Evolutionary conservation across 441 rosid genomes (phyloP), one percentile per base, ranked within the genome.

Genomic region (Corymbia citriodora): DNA sequence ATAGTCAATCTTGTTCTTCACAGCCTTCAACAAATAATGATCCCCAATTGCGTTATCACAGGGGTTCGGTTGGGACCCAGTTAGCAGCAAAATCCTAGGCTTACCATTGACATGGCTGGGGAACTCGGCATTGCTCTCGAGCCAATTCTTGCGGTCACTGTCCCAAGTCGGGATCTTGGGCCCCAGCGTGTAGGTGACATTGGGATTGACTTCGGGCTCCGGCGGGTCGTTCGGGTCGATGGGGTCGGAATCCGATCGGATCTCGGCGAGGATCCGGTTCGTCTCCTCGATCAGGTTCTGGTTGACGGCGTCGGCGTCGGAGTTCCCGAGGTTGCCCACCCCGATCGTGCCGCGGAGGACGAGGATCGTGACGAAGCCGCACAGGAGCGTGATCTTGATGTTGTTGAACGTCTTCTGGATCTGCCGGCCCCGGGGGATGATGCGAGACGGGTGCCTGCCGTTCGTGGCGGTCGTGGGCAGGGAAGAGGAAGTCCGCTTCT

Each of bases 31-130:
- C 82, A 98, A 91, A 88, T 96, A 98, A 91, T 98, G 99, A 87
- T 98, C 99, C 65, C 99, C 99, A 55, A 98, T 97, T 0, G 99
- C 95, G 89, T 98, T 98, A 90, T 98, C 99, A 74, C 99, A 98
- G 0, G 99, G 99, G 90, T 93, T 96, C 0, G 99, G 99, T 1
- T 99, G 96, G 40, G 99, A 98, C 27, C 99, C 99, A 18, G 99
- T 96, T 27, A 98, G 92, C 3, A 98, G 96, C 93, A 98, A 91
- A 86, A 97, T 94, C 92, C 97, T 88, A 90, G 97, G 95, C 92
- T 90, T 97, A 52, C 98, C 99, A 81, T 94, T 94, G 11, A 97
- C 94, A 85, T 90, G 90, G 90, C 92, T 97, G 45, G 99, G 99
- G 92, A 97, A 98, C 89, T 96, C 98, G 50, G 96, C 93, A 92